A percentile compares a stretch with the other conserved stretches of the same genome.
These are phyloP conservation scores for Exophiala aquamarina DNA, from an alignment of 2,329 filamentous ascomycete species.

Conservation along the genomic window DNA sequence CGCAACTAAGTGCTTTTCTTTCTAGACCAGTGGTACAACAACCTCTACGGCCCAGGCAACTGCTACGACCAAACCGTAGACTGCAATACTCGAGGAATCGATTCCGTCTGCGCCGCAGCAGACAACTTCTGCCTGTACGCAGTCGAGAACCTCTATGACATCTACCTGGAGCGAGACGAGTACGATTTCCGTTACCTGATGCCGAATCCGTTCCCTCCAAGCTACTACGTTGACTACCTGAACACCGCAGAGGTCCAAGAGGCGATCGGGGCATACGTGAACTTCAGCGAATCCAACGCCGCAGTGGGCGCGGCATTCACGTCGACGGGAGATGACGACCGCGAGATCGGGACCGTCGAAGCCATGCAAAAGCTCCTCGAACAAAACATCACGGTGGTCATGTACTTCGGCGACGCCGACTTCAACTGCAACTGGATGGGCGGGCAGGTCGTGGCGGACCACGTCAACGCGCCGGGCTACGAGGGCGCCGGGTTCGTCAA, in stretches of 20 bases:
- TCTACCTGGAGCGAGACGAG: conserved; percentile 52
- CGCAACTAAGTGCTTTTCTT: neutral
- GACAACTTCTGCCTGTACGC: conserved; percentile 57
- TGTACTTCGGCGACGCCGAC: conserved; percentile 36
- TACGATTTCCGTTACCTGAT: conserved; percentile 48
- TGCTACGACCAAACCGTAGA: conserved; percentile 58
- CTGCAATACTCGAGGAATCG: conserved; percentile 52
- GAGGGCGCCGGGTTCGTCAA: conserved; percentile 37
- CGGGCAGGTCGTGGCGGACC: conserved; percentile 55
- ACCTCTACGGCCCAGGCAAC: conserved; percentile 60
- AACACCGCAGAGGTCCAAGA: conserved; percentile 47
- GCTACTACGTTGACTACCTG: conserved; percentile 51
- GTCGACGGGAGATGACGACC: conserved; percentile 46
- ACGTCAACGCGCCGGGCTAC: conserved; percentile 44
- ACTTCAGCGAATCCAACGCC: conserved; percentile 46
- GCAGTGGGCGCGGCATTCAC: conserved; percentile 44
- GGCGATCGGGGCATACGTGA: conserved; percentile 52
- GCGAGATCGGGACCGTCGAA: conserved; percentile 42
- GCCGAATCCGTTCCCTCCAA: conserved; percentile 38
- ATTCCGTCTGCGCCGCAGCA: conserved; percentile 51
- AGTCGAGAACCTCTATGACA: conserved; percentile 55
- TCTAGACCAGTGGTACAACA: conserved; percentile 55
- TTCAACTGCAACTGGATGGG: conserved; percentile 41
- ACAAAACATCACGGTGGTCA: conserved; percentile 38
- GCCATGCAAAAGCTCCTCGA: conserved; percentile 44